phyloP scores from a whole-genome alignment of 768 basidiomycete species.

The Suillus fuscotomentosus region DNA sequence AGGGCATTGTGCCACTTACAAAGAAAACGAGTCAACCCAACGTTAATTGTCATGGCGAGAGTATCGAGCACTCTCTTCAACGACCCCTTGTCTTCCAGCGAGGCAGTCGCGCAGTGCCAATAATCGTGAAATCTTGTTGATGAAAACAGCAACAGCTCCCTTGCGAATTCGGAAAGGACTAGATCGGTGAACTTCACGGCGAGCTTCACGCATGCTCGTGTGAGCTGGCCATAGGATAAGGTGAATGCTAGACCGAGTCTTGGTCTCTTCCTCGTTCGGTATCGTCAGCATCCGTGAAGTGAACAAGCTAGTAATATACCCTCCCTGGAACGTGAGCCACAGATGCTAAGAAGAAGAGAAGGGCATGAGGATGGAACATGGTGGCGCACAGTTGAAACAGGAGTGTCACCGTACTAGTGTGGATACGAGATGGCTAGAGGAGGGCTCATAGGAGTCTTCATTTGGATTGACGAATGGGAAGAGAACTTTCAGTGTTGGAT shows the following conservation, averaged over 20 bases:
- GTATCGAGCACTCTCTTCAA: constrained; percentile 15
- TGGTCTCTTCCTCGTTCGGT: constrained; percentile 59
- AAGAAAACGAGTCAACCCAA: constrained; percentile 32
- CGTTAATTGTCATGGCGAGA: constrained; percentile 13
- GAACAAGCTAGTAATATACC: constrained; percentile 51
- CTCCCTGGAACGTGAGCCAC: constrained; percentile 49
- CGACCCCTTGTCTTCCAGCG: background rate
- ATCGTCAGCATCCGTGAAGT: constrained; percentile 41
- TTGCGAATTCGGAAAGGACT: background rate
- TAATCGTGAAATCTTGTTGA: background rate
- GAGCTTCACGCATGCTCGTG: background rate
- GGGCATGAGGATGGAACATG: constrained; percentile 39
- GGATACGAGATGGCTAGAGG: constrained; percentile 11
- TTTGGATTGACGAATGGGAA: constrained; percentile 30
- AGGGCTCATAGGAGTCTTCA: constrained; percentile 14
- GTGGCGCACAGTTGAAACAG: constrained; percentile 37
- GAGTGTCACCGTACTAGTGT: constrained; percentile 26
- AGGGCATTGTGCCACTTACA: constrained; percentile 47
- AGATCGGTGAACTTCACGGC: background rate
- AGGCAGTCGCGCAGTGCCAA: background rate
- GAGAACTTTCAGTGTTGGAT: constrained; percentile 44
- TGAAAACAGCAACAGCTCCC: background rate
- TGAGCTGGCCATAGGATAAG: constrained; percentile 9
- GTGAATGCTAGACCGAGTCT: constrained; percentile 46
- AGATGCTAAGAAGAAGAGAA: constrained; percentile 42